phyloP scores from a whole-genome alignment of 2,329 filamentous ascomycete species.

The Alternaria brassicicola region DNA sequence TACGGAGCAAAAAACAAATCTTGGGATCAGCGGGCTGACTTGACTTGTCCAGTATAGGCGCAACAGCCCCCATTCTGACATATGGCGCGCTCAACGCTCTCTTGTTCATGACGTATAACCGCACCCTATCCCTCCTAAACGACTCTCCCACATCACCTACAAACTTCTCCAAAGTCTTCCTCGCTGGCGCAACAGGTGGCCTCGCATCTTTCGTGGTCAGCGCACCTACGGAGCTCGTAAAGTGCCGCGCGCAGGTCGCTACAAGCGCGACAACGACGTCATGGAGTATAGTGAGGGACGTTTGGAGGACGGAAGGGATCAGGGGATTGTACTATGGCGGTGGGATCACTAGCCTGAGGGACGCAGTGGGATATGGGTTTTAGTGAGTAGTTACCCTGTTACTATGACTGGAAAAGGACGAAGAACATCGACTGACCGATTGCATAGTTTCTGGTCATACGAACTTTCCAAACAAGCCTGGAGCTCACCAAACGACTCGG shows the following conservation, averaged over 20 bases:
- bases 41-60: conserved; percentile 58
- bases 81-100: conserved; percentile 92
- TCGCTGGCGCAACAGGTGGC: conserved; percentile 80
- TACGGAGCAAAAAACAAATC: neutral
- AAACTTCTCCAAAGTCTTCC: conserved; percentile 71
- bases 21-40: conserved; percentile 1
- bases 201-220: conserved; percentile 85
- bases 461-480: conserved; percentile 71
- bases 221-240: conserved; percentile 87
- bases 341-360: conserved; percentile 77
- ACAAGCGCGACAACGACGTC: conserved; percentile 54
- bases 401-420: neutral
- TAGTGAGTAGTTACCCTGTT: conserved; percentile 63
- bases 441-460: conserved; percentile 82
- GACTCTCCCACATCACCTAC: conserved; percentile 30
- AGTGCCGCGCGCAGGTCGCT: conserved; percentile 81
- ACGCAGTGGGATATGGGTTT: conserved; percentile 94
- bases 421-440: neutral
- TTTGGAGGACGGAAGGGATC: conserved; percentile 65
- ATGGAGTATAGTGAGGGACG: conserved; percentile 67
- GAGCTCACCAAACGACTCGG: conserved; percentile 52
- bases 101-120: conserved; percentile 89
- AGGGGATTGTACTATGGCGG: conserved; percentile 83
- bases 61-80: conserved; percentile 83
- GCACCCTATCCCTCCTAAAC: conserved; percentile 69